phyloP scores from a whole-genome alignment of 331 rosid species.

The Quercus phellos region DNA sequence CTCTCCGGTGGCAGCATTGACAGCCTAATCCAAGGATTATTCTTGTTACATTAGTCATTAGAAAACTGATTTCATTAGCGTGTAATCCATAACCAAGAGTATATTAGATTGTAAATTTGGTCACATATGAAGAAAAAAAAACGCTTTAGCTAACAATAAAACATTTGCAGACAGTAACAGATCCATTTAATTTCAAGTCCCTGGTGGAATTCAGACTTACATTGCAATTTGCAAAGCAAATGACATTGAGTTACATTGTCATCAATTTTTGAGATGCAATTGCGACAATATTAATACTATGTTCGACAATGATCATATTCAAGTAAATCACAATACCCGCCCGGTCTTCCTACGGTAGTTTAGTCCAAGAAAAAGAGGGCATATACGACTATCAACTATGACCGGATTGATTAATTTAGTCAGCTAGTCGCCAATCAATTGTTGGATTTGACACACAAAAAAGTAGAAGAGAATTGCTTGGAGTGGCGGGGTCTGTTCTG shows the following conservation, averaged over 20 bases:
- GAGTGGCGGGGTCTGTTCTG: background rate
- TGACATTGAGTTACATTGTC: slow-evolving; percentile 9
- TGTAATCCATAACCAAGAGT: too few species aligned
- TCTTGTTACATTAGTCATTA: too few species aligned
- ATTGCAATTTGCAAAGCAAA: slow-evolving; percentile 11
- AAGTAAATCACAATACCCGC: too few species aligned
- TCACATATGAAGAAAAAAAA: too few species aligned
- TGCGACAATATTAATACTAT: slow-evolving; percentile 9
- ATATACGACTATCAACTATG: background rate
- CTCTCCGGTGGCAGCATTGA: too few species aligned
- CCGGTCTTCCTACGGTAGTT: background rate
- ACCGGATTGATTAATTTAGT: background rate
- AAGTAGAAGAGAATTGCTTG: background rate
- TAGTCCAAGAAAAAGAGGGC: background rate
- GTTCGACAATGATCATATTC: slow-evolving; percentile 12
- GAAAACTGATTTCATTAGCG: too few species aligned
- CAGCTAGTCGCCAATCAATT: background rate
- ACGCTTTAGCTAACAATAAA: too few species aligned
- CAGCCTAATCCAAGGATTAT: too few species aligned
- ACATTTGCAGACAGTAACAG: background rate
- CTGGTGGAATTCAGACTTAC: background rate
- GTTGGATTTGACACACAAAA: background rate
- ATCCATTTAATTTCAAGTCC: background rate
- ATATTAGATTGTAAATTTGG: too few species aligned
- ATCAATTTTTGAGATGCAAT: slow-evolving; percentile 17